Evolutionary conservation across 2,329 filamentous ascomycete genomes (phyloP).

Genomic region (Coleophoma crateriformis): DNA sequence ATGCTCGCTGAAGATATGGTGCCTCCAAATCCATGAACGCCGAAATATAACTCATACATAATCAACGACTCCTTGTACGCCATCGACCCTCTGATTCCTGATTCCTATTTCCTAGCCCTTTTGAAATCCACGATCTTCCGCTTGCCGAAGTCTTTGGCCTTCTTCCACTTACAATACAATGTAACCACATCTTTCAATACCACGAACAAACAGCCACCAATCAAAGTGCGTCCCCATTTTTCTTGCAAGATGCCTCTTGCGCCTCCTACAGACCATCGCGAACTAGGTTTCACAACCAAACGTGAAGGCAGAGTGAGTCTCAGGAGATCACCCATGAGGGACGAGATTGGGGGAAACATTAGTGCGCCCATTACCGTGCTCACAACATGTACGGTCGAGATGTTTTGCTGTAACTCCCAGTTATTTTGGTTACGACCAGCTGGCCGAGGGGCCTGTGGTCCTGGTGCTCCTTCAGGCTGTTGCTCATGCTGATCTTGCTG

Average conservation of each 20-base stretch:
- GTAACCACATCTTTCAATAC: constrained; percentile 66
- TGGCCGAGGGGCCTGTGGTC: neutral
- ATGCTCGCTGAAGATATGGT: no score
- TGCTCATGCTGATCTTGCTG: neutral
- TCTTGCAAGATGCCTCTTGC: constrained; percentile 58
- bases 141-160: constrained; percentile 48
- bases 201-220: constrained; percentile 85
- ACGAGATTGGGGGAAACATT: constrained; percentile 77
- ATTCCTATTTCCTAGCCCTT: no score
- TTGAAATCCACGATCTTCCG: constrained; percentile 37
- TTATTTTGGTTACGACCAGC: constrained; percentile 4
- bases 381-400: constrained; percentile 48
- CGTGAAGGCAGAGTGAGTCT: constrained; percentile 60
- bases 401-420: constrained; percentile 17
- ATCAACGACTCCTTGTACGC: no score
- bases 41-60: no score
- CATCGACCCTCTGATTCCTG: no score
- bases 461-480: neutral
- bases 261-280: constrained; percentile 16
- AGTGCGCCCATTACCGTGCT: constrained; percentile 63
- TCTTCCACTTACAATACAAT: constrained; percentile 59
- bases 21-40: no score
- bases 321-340: constrained; percentile 70
- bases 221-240: constrained; percentile 82
- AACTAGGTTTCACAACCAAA: constrained; percentile 45